Base-by-base conservation (phyloP, 164 flowering plant species). In the Tetracentron sinense region DNA sequence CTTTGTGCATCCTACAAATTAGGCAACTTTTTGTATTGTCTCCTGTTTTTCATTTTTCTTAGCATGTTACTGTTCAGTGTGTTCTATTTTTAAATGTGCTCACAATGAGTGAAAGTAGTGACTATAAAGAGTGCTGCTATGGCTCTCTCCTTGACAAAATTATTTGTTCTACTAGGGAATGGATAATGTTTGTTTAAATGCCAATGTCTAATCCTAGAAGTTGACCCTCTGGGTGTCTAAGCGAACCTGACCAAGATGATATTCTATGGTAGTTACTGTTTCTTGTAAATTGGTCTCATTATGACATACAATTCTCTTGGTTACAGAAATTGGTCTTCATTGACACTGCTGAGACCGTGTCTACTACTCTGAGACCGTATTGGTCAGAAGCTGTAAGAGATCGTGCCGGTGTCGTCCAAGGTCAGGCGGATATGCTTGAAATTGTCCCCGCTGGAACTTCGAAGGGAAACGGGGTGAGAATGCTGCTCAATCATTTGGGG, bases 401-500 rank as follows among this genome's bases (percentile, higher is more conserved):
- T 64, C 83, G 77, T 62, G 99, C 96, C 27, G 82, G 75, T 58
- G 88, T 94, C 70, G 87, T 90, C 67, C 96, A 89, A 81, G 85
- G 95, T 35, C 78, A 74, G 65, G 72, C 89, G 19, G 95, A 87
- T 73, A 87, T 90, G 89, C 98, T 93, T 61, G 97, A 90, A 74
- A 83, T 93, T 56, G 84, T 93, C 15, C 97, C 97, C 30, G 65
- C 68, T 15, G 87, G 88, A 60, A 85, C 91, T 31, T 88, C 97
- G 30, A 93, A 93, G 80, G 97, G 98, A 20, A 79, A 65, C 69
- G 96, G 99, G 63, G 97, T 94, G 12, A 81, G 56, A 69, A 71
- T 84, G 79, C 77, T 94, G 68, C 91, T 94, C 62, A 89, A 89
- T 70, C 97, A 94, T 76, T 79, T 94, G 72, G 93, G 93, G 31